Evolutionary conservation across 768 basidiomycete genomes (phyloP).

Genomic region (Tulasnella sp.): DNA sequence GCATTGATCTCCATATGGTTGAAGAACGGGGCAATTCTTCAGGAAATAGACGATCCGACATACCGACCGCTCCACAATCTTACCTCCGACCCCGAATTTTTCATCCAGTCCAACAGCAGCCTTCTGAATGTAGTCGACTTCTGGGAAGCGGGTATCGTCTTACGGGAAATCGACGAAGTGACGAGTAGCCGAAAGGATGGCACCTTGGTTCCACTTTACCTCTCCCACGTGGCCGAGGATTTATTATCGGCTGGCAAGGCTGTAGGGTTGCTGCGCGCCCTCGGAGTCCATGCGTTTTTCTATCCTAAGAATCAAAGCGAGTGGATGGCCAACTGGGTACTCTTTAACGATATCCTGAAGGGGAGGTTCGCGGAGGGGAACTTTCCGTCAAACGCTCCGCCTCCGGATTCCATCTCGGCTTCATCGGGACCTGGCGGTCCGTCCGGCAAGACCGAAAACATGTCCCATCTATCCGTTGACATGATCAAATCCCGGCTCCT

Average conservation of each 20-base stretch:
- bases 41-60: constrained; percentile 24
- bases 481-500: constrained; percentile 20
- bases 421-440: no score
- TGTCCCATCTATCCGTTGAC: no score
- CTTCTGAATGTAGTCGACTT: constrained; percentile 51
- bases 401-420: neutral
- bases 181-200: no score
- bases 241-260: constrained; percentile 64
- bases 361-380: no score
- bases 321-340: constrained; percentile 17
- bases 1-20: constrained; percentile 59
- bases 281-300: constrained; percentile 28
- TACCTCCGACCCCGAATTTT: constrained; percentile 59
- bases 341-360: no score
- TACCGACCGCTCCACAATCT: neutral
- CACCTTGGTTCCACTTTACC: constrained; percentile 42
- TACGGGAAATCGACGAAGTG: constrained; percentile 26
- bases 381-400: no score
- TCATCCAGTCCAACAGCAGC: constrained; percentile 56
- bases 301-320: neutral
- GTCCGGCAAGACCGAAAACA: no score
- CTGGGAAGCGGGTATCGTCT: constrained; percentile 62
- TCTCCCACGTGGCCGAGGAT: constrained; percentile 45
- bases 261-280: constrained; percentile 55
- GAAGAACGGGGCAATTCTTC: constrained; percentile 50